Evolutionary conservation across 768 basidiomycete species (phyloP).

Genomic region (Russula lepida): DNA sequence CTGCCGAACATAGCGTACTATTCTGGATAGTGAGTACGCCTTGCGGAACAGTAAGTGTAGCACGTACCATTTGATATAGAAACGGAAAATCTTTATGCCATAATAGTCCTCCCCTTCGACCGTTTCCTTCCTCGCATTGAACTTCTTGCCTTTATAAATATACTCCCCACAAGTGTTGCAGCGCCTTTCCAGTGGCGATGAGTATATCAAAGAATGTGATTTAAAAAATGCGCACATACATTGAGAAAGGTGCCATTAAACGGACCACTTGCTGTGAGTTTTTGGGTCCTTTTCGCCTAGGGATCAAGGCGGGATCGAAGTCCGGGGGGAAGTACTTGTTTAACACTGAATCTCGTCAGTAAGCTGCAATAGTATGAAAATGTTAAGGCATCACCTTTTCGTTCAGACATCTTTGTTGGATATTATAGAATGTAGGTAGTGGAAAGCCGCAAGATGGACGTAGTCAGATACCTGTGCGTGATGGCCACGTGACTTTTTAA

Average conservation of each 20-base stretch:
- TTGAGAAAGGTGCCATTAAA: slow-evolving; percentile 98
- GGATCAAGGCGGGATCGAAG: slow-evolving; percentile 96
- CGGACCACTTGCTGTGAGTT: slow-evolving; percentile 96
- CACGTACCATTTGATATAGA: slow-evolving; percentile 83
- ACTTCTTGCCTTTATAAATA: slow-evolving; percentile 99
- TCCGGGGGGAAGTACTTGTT: slow-evolving; percentile 98
- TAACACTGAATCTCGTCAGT: slow-evolving; percentile 45
- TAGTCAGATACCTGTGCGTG: neutral
- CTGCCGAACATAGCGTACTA: slow-evolving; percentile 91
- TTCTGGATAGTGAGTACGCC: slow-evolving; percentile 17
- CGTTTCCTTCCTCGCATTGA: slow-evolving; percentile 98
- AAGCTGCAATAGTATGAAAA: neutral
- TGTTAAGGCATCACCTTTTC: slow-evolving; percentile 51
- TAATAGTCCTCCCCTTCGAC: slow-evolving; percentile 96
- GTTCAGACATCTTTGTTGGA: slow-evolving; percentile 60
- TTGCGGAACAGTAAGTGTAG: slow-evolving; percentile 19
- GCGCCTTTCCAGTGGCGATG: slow-evolving; percentile 44
- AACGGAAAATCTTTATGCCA: slow-evolving; percentile 94
- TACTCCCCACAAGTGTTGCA: slow-evolving; percentile 97
- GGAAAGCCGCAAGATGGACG: neutral
- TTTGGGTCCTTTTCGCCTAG: slow-evolving; percentile 80
- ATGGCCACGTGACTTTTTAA: neutral
- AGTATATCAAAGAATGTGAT: neutral
- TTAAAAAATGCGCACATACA: slow-evolving; percentile 45
- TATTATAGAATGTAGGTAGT: neutral